Evolutionary conservation across 768 basidiomycete genomes (phyloP), one percentile per base, ranked within the genome.

Genomic region (Tylopilus cervinicoccineus): DNA sequence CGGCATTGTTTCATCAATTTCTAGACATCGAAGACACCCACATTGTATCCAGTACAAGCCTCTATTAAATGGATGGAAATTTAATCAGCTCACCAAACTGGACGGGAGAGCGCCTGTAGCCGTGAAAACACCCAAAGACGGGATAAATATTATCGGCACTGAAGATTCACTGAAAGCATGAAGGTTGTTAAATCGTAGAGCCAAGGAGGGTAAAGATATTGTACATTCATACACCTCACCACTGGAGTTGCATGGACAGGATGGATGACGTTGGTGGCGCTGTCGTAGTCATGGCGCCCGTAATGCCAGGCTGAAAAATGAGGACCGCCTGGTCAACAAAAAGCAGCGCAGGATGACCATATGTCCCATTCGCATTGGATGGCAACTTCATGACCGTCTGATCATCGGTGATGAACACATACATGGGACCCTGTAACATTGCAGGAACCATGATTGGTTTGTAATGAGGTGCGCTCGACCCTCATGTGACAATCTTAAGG

Each of bases 341-440:
- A 13, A 77, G 70, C 47, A 87, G 66, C 2, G 75, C 69, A 6
- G 91, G 91, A 24, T 69, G 62, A 84, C 66, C 20, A 17, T 37
- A 23, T 66, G 84, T 76, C 27, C 23, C 19, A 45, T 75, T 69
- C 54, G 66, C 68, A n/a, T 41, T 16, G 34, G 20, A 38, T 45
- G 70, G 70, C 39, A 74, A 76, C 50, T 83, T 81, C 51, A 80
- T 76, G 65, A 83, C 76, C 53, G 82, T 78, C 46, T 62, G 63
- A 59, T 81, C 76, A 17, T 74, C 74, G 27, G 85, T 88, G 70
- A 91, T 67, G 67, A 71, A 90, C 62, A 91, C 65, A 22, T 78
- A 83, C 56, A 90, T 83, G 53, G 85, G 83, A 36, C 90, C n/a
- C 89, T 63, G 86, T 80, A 64, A 90, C 71, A 45, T 78, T 78